Evolutionary conservation across 768 basidiomycete species (phyloP).

Genomic region (Zangia roseola): DNA sequence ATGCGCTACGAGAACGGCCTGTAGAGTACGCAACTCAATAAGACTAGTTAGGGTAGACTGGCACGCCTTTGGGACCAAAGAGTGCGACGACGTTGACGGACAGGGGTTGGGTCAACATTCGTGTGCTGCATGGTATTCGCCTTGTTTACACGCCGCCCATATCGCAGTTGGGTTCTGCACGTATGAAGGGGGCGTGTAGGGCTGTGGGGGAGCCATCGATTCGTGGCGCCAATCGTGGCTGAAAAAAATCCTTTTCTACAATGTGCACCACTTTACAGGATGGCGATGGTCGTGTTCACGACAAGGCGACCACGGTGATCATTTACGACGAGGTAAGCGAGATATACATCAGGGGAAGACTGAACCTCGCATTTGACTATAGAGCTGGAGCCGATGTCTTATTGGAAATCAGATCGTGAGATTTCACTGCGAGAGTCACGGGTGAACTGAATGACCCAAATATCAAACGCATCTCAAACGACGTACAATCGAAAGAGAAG

Average conservation of each 20-base stretch:
- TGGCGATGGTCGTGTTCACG: background rate
- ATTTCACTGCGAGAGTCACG: no score
- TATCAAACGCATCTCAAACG: no score
- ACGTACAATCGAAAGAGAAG: no score
- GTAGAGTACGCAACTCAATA: background rate
- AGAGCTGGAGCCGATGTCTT: no score
- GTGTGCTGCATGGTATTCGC: background rate
- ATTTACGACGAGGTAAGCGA: background rate
- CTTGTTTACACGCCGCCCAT: conserved; percentile 5
- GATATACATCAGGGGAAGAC: background rate
- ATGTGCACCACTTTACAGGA: conserved; percentile 1
- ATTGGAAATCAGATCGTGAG: no score
- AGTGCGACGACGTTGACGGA: background rate
- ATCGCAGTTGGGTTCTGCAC: conserved; percentile 5
- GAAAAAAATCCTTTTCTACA: background rate
- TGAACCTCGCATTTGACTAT: no score
- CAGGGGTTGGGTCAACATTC: background rate
- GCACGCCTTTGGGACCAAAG: background rate
- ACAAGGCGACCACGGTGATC: conserved; percentile 3
- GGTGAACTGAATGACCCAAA: no score
- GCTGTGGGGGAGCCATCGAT: conserved; percentile 8
- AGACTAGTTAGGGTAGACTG: background rate
- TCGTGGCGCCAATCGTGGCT: background rate
- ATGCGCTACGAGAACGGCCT: background rate
- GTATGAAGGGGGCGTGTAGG: conserved; percentile 15